phyloP scores from a whole-genome alignment of 306 rosid genomes.

The Vicia faba region DNA sequence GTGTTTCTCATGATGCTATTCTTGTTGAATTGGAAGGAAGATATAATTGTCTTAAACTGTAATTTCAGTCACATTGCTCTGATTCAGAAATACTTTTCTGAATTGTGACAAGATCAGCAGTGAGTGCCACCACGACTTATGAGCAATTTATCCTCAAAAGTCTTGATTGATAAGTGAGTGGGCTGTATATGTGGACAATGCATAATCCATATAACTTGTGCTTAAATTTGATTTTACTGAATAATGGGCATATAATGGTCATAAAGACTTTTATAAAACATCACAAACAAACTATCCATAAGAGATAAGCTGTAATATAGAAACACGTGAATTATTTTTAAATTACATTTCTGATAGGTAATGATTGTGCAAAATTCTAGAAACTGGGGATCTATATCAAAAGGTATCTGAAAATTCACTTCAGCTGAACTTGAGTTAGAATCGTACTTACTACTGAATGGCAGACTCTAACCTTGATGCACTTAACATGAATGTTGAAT shows the following conservation, averaged over 20 bases:
- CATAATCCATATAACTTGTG: background rate
- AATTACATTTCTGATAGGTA: conserved; percentile 3
- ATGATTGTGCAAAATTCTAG: background rate
- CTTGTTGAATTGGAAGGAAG: conserved; percentile 16
- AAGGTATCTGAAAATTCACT: conserved; percentile 11
- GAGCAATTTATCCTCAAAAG: background rate
- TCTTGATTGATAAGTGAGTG: background rate
- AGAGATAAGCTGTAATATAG: background rate
- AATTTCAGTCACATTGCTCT: background rate
- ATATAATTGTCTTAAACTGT: background rate
- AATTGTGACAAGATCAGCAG: background rate
- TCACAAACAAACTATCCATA: background rate
- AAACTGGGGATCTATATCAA: background rate
- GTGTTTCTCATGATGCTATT: background rate
- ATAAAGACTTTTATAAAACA: background rate
- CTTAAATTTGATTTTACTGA: background rate
- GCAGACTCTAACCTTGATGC: background rate
- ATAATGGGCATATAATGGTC: too few species aligned
- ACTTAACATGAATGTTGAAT: conserved; percentile 7
- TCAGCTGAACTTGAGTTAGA: conserved; percentile 17
- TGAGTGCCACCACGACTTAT: background rate
- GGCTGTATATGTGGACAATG: background rate
- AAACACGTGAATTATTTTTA: background rate
- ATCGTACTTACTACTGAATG: conserved; percentile 14
- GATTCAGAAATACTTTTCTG: background rate